Evolutionary conservation across 768 basidiomycete species (phyloP), one percentile per base, ranked within the genome.

Genomic region (Rickenella mellea): DNA sequence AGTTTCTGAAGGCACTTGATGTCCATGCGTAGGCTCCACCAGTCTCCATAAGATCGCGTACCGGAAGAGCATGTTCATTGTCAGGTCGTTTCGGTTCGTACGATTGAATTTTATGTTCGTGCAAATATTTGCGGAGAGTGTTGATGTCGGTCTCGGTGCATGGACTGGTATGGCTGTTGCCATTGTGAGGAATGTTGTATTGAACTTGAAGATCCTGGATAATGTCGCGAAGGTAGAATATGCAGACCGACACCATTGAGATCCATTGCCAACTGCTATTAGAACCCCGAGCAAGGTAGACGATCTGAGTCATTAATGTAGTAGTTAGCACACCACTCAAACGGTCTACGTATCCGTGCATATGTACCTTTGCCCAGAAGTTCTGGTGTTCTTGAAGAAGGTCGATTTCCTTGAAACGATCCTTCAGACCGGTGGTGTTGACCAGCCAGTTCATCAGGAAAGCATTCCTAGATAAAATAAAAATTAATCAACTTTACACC

Each of bases 371-470:
- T 15, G 56, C 60, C 57, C 55, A 63, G 40, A 47, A 59, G 27
- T 63, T 61, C 26, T 55, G 27, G 36, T 63, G 63, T 29, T 63
- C 61, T 30, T 65, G 62, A 20, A 65, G 38, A 0, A 63, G 49
- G 27, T 64, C 62, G 0, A 64, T 48, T 19, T 55, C 51, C 1
- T 61, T 43, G 25, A 44, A 64, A 2, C 39, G 15, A 31, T 56
- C 51, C 0, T 38, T 25, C 29, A 51, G 48, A 6, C 59, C 58
- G 0, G 54, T 50, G 0, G 59, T 51, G 47, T 60, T 60, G 2
- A 59, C 42, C 0, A 65, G 55, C 62, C 63, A 65, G 29, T 65
- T 65, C 0, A 59, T 52, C 2, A 63, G 25, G 0, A 63, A 46
- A 17, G 57, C 45, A 4, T 49, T 21, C 7, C 62, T 61, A 15